These are phyloP conservation scores for Ligustrum vulgare DNA, from an alignment of 257 asterid species.

Conservation along the genomic window DNA sequence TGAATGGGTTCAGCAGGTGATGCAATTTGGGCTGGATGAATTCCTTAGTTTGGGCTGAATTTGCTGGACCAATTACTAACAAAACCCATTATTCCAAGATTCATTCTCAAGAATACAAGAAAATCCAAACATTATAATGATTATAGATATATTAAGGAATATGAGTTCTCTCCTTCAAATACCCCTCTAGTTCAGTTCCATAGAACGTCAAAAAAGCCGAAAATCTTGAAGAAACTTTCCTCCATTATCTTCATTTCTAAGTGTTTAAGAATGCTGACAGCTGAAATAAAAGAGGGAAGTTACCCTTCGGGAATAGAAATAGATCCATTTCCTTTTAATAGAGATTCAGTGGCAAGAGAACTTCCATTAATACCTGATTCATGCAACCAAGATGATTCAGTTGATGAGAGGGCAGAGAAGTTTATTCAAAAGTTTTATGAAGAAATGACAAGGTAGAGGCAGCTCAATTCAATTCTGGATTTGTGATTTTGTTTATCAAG, in stretches of 20 bases:
- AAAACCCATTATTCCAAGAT: slow-evolving; percentile 34
- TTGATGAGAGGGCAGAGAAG: slow-evolving; percentile 81
- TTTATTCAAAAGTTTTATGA: slow-evolving; percentile 74
- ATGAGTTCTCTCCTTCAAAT: slow-evolving; percentile 64
- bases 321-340: slow-evolving; percentile 21
- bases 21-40: no score
- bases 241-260: slow-evolving; percentile 30
- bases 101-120: slow-evolving; percentile 36
- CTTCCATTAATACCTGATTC: slow-evolving; percentile 21
- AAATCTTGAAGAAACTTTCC: slow-evolving; percentile 33
- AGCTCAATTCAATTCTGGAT: slow-evolving; percentile 22
- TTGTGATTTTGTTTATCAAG: slow-evolving; percentile 2
- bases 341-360: slow-evolving; percentile 20
- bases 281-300: slow-evolving; percentile 18
- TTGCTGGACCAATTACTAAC: no score
- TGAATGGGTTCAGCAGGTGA: no score
- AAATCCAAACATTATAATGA: slow-evolving; percentile 32
- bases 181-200: slow-evolving; percentile 40
- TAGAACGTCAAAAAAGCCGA: slow-evolving; percentile 29
- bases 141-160: slow-evolving; percentile 51
- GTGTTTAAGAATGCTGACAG: slow-evolving; percentile 38
- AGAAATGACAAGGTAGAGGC: slow-evolving; percentile 68
- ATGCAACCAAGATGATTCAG: slow-evolving; percentile 40
- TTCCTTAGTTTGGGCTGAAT: no score
- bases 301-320: slow-evolving; percentile 24